phyloP scores from a whole-genome alignment of 169 alveolate species.

The Eimeria tenella region DNA sequence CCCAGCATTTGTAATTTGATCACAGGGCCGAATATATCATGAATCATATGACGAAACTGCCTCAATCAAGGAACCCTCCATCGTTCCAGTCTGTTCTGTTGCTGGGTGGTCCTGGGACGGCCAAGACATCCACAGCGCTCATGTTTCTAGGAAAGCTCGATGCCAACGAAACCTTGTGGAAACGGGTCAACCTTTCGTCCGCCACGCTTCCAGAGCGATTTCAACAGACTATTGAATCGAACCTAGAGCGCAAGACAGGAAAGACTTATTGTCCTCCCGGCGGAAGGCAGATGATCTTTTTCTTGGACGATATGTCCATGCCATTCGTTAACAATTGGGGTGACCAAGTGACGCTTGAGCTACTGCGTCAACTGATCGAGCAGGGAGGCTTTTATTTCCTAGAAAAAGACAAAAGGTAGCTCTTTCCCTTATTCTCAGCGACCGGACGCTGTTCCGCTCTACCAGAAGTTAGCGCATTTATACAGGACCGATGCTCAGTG shows the following conservation, averaged over 20 bases:
- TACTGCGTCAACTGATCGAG: slow-evolving; percentile 95
- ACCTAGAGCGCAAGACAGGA: slow-evolving; percentile 95
- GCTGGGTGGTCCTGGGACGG: slow-evolving; percentile 98
- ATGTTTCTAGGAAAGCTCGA: slow-evolving; percentile 87
- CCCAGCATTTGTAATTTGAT: too few species aligned
- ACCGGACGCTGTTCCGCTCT: background rate
- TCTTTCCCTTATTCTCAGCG: background rate
- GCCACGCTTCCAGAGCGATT: slow-evolving; percentile 97
- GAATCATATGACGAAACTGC: slow-evolving; percentile 86
- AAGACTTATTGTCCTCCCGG: slow-evolving; percentile 95
- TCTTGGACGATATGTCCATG: slow-evolving; percentile 97
- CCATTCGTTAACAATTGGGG: slow-evolving; percentile 98
- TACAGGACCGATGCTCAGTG: background rate
- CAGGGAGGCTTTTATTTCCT: slow-evolving; percentile 96
- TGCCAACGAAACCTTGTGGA: slow-evolving; percentile 90
- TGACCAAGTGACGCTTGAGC: slow-evolving; percentile 96
- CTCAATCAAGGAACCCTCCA: slow-evolving; percentile 83
- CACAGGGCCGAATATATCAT: slow-evolving; percentile 94
- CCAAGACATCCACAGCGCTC: slow-evolving; percentile 96
- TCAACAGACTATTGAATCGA: slow-evolving; percentile 95
- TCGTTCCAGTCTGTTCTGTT: slow-evolving; percentile 89
- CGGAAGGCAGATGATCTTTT: slow-evolving; percentile 93
- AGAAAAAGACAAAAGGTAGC: slow-evolving; percentile 93
- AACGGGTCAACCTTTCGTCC: slow-evolving; percentile 95
- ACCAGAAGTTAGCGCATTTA: background rate